These are phyloP conservation scores for Rhipidocladum racemiflorum DNA, from an alignment of 176 grass and related monocot species.

Conservation along the genomic window DNA sequence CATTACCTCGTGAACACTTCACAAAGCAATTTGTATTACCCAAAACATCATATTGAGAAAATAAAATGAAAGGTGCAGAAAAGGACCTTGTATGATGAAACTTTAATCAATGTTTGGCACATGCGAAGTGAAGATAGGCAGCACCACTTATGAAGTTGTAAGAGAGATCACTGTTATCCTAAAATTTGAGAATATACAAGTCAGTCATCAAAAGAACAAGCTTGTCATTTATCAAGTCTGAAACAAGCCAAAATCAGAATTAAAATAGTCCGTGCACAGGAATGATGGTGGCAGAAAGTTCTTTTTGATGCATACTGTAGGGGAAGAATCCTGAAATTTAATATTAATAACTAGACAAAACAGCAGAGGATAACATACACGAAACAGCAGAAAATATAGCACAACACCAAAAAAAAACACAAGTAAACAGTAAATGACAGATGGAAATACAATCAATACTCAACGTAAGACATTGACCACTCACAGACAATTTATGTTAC, in stretches of 20 bases:
- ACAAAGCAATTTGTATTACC: background rate
- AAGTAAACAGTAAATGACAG: background rate
- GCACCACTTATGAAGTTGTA: background rate
- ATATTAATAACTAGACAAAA: background rate
- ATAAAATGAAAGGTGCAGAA: background rate
- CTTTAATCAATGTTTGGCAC: background rate
- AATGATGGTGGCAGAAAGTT: background rate
- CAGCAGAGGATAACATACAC: background rate
- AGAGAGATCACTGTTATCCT: background rate
- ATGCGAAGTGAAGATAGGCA: background rate
- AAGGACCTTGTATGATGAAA: background rate
- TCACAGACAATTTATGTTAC: background rate
- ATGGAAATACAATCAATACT: background rate
- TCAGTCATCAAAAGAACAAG: background rate
- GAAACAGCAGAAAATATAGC: background rate
- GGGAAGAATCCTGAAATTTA: background rate
- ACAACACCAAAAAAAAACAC: background rate
- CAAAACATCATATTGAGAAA: background rate
- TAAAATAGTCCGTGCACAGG: background rate
- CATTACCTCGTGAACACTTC: background rate
- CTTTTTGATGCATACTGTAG: background rate
- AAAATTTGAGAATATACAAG: background rate
- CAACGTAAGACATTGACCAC: background rate
- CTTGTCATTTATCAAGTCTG: background rate
- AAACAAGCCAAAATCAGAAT: background rate